Conservation (phyloP, 163 green algal species). For the Picocystis sp. region DNA sequence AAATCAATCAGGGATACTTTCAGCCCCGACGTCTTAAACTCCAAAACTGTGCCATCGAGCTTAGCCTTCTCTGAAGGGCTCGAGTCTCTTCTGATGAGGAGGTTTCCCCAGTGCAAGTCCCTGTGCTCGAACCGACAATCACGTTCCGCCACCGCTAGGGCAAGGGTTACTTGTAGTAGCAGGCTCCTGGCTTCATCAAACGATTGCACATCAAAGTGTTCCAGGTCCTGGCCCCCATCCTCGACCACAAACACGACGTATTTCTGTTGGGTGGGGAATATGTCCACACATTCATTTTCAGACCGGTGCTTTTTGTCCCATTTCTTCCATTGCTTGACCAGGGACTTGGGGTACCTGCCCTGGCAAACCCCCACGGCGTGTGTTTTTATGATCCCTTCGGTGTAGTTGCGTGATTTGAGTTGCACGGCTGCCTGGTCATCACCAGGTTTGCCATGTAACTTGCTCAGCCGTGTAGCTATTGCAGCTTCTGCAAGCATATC, state of each 20-base stretch:
- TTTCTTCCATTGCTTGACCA: constrained; percentile 49
- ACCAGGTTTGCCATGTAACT: constrained; percentile 1
- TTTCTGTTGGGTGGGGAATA: constrained; percentile 30
- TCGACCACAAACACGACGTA: constrained; percentile 63
- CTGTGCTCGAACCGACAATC: constrained; percentile 83
- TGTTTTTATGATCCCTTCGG: constrained; percentile 47
- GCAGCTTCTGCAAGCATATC: constrained; percentile 69
- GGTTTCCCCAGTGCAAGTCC: constrained; percentile 94
- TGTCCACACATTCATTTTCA: constrained; percentile 55
- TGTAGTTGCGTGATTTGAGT: constrained; percentile 23
- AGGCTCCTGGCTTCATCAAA: constrained; percentile 56
- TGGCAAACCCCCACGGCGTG: constrained; percentile 53
- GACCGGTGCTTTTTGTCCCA: constrained; percentile 11
- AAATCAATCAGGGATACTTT: constrained; percentile 81
- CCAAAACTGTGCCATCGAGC: too few species aligned
- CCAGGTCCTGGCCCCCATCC: constrained; percentile 71
- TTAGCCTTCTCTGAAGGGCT: neutral
- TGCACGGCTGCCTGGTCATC: neutral
- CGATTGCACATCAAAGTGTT: constrained; percentile 44
- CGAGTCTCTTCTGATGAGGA: constrained; percentile 39
- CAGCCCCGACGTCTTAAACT: constrained; percentile 18
- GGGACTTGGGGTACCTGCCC: constrained; percentile 42
- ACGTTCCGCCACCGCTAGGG: constrained; percentile 70
- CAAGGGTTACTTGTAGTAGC: constrained; percentile 62
- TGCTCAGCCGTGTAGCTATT: constrained; percentile 43